These are phyloP conservation scores for Citrus inodora DNA, from an alignment of 345 rosid genomes.

Conservation along the genomic window DNA sequence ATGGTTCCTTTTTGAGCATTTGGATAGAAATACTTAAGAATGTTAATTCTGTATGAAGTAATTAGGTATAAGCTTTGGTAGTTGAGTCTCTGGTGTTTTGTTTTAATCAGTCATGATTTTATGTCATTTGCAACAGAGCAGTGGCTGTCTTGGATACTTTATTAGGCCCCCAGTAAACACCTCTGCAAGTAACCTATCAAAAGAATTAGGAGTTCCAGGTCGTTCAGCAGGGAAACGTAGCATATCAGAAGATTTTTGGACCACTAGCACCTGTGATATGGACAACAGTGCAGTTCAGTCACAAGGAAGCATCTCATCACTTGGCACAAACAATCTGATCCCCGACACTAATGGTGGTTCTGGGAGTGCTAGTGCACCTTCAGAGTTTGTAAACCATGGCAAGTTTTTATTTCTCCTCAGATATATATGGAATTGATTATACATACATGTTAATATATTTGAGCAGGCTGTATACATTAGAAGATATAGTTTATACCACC, in stretches of 20 bases:
- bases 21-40: neutral
- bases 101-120: constrained; percentile 24
- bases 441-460: neutral
- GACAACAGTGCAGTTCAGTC: constrained; percentile 58
- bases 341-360: constrained; percentile 34
- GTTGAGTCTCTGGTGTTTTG: constrained; percentile 7
- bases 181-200: constrained; percentile 29
- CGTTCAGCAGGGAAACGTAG: constrained; percentile 34
- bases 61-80: neutral
- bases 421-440: neutral
- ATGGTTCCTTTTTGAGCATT: neutral
- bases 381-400: constrained; percentile 77
- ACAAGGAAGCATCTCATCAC: constrained; percentile 70
- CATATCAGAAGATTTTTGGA: constrained; percentile 61
- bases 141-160: constrained; percentile 83
- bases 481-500: neutral
- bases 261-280: constrained; percentile 63
- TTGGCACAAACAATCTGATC: constrained; percentile 48
- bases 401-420: constrained; percentile 22
- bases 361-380: constrained; percentile 34
- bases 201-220: constrained; percentile 23
- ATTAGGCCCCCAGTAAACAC: constrained; percentile 31
- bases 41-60: neutral
- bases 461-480: neutral
- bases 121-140: constrained; percentile 74